phyloP scores from a whole-genome alignment of 345 rosid genomes.

The Salix exigua region DNA sequence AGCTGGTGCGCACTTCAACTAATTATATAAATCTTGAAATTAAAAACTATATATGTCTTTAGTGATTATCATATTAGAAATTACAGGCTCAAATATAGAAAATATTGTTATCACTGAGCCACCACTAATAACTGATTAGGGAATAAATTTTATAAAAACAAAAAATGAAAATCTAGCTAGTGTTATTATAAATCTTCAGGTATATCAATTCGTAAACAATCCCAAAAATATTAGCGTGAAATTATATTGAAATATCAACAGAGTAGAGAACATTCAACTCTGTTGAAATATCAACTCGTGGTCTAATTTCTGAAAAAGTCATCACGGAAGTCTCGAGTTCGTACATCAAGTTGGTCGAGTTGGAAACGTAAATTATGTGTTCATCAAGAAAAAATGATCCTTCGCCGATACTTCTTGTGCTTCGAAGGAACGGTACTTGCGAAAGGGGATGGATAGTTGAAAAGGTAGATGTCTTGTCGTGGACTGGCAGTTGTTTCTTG shows the following conservation, averaged over 20 bases:
- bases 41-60: no score
- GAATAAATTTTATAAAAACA: not conserved
- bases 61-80: no score
- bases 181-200: not conserved
- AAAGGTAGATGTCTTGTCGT: not conserved
- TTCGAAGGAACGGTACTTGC: not conserved
- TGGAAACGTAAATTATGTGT: not conserved
- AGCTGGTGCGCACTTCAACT: no score
- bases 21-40: no score
- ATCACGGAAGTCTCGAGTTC: not conserved
- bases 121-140: not conserved
- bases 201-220: not conserved
- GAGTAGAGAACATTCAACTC: no score
- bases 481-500: not conserved
- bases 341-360: not conserved
- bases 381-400: not conserved
- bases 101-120: no score
- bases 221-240: not conserved
- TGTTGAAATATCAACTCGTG: no score
- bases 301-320: not conserved
- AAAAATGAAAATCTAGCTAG: not conserved
- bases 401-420: not conserved
- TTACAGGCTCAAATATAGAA: no score
- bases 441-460: not conserved
- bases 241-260: no score